Percentiles rank a stretch among this genome's conserved stretches.
These are phyloP conservation scores for Backusella tarrabulga DNA, from an alignment of 192 early-diverging fungal species.

Conservation along the genomic window DNA sequence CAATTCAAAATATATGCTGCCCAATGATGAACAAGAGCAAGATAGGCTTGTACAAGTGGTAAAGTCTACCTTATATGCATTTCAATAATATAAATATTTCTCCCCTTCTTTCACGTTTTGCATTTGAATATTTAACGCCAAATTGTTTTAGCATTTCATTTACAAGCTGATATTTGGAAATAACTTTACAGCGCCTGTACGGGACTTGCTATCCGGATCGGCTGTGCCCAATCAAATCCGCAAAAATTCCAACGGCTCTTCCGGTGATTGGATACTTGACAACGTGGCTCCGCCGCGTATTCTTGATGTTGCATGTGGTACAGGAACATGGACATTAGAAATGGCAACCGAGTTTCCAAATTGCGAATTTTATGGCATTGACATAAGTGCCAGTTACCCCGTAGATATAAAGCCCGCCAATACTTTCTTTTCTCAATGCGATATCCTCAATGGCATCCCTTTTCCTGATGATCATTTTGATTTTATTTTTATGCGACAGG, in stretches of 20 bases:
- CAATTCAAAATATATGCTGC: conserved; percentile 24
- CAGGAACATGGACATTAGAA: conserved; percentile 34
- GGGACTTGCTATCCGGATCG: conserved; percentile 8
- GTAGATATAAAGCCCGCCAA: conserved; percentile 24
- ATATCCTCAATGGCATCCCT: conserved; percentile 2
- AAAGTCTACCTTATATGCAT: background rate
- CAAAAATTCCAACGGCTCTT: background rate
- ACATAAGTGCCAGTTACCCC: conserved; percentile 33
- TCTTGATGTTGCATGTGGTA: conserved; percentile 2
- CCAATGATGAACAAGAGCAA: conserved; percentile 32
- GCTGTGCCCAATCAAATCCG: background rate
- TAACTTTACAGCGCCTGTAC: conserved; percentile 30
- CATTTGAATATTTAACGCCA: too few relatives aligned
- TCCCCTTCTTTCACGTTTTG: too few relatives aligned
- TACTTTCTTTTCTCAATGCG: conserved; percentile 15
- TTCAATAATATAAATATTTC: background rate
- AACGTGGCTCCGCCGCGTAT: background rate
- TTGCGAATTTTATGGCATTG: conserved; percentile 33
- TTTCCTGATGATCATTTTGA: conserved; percentile 25
- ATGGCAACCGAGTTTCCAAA: conserved; percentile 38
- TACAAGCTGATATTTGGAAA: conserved; percentile 8
- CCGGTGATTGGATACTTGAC: background rate
- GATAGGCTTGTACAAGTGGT: conserved; percentile 31
- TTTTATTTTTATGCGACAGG: conserved; percentile 26
- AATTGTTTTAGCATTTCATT: background rate